Evolutionary conservation across 306 rosid species (phyloP).

Genomic region (Malus asiatica): DNA sequence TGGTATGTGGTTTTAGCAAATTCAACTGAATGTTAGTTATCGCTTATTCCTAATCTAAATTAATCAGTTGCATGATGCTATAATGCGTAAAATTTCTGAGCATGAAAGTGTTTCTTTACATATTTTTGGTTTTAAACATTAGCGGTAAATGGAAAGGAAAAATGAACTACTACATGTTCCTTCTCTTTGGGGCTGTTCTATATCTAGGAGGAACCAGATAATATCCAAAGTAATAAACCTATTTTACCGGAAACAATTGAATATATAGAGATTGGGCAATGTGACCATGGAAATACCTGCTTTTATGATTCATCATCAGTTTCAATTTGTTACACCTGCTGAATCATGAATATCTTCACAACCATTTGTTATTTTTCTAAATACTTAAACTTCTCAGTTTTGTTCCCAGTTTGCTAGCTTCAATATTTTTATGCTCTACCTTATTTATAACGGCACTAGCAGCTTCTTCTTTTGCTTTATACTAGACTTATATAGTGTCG

Average conservation of each 20-base stretch:
- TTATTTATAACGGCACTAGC: neutral
- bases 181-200: neutral
- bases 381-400: neutral
- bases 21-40: neutral
- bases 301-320: no score
- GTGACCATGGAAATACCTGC: no score
- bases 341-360: neutral
- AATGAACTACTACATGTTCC: neutral
- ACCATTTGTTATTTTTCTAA: neutral
- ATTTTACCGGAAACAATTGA: neutral
- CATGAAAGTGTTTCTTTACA: neutral
- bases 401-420: neutral
- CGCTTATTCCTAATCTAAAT: neutral
- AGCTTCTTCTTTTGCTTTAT: neutral
- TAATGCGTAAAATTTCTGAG: neutral
- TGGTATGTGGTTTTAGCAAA: constrained; percentile 41
- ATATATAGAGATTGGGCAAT: no score
- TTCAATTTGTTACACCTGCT: neutral
- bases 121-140: neutral
- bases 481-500: neutral
- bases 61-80: neutral
- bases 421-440: neutral
- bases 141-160: neutral
- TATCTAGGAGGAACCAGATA: neutral
- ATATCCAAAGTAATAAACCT: neutral